Evolutionary conservation across 768 basidiomycete genomes (phyloP).

Genomic region (Mycena floridula): DNA sequence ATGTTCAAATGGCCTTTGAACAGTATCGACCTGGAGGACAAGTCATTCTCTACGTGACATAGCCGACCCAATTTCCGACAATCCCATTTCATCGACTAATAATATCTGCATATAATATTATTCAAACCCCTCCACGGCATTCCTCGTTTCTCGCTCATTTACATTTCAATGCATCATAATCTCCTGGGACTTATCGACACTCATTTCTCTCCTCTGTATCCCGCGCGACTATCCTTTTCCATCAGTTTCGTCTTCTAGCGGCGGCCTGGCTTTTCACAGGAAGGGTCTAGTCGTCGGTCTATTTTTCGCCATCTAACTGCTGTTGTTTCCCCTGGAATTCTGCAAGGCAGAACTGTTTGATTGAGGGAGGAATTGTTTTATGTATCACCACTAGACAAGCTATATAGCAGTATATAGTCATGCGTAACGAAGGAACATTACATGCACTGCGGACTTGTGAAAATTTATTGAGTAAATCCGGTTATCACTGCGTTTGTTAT

Average conservation of each 20-base stretch:
- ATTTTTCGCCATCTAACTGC: constrained; percentile 10
- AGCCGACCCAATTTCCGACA: neutral
- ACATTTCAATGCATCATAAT: constrained; percentile 3
- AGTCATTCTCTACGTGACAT: constrained; percentile 77
- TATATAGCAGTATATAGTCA: constrained; percentile 21
- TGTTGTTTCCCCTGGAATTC: constrained; percentile 11
- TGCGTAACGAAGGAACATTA: neutral
- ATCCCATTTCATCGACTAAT: neutral
- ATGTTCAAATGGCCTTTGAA: constrained; percentile 93
- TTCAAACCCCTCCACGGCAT: neutral
- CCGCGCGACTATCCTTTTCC: constrained; percentile 12
- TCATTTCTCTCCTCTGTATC: constrained; percentile 4
- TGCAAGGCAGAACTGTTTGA: constrained; percentile 22
- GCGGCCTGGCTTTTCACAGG: too few relatives aligned
- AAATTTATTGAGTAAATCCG: constrained; percentile 22
- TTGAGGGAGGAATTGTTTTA: constrained; percentile 29
- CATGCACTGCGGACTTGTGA: neutral
- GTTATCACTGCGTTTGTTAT: constrained; percentile 26
- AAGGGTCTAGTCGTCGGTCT: constrained; percentile 7
- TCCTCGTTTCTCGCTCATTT: constrained; percentile 2
- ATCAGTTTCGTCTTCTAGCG: too few relatives aligned
- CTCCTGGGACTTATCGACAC: constrained; percentile 1
- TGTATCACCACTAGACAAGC: constrained; percentile 39
- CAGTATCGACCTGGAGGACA: constrained; percentile 73
- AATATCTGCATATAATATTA: constrained; percentile 4